Evolutionary conservation across 2,329 filamentous ascomycete genomes (phyloP).

Genomic region (Hypoxylon sp.): DNA sequence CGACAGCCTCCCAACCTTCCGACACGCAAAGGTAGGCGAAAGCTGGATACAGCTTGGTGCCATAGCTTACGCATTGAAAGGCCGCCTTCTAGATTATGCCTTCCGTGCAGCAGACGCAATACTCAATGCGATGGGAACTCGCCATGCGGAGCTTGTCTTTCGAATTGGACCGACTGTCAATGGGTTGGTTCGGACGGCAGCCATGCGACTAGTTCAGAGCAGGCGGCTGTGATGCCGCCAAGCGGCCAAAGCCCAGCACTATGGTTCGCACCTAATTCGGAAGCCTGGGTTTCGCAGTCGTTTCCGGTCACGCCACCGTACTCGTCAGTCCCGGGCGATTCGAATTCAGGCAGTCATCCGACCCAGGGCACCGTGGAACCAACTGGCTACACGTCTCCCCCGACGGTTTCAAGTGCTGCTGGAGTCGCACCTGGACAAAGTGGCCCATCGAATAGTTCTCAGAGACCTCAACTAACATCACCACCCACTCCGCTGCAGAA

Average conservation of each 20-base stretch:
- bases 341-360: constrained; percentile 3
- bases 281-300: constrained; percentile 26
- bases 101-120: constrained; percentile 42
- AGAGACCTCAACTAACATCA: constrained; percentile 4
- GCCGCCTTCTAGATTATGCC: constrained; percentile 33
- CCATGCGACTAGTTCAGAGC: constrained; percentile 9
- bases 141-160: constrained; percentile 41
- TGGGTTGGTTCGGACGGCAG: constrained; percentile 14
- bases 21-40: constrained; percentile 10
- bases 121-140: constrained; percentile 43
- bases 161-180: constrained; percentile 39
- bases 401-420: not conserved
- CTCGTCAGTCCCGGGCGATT: constrained; percentile 12
- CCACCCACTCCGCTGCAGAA: constrained; percentile 10
- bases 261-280: constrained; percentile 27
- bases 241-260: not conserved
- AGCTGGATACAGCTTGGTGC: not conserved
- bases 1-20: constrained; percentile 24
- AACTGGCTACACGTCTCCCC: not conserved
- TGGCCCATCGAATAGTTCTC: constrained; percentile 2
- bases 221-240: constrained; percentile 7
- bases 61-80: constrained; percentile 6
- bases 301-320: constrained; percentile 16
- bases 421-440: constrained; percentile 1
- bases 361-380: not conserved